A percentile compares a stretch with the other conserved stretches of the same genome.
These are phyloP conservation scores for Jatropha podagrica DNA, from an alignment of 441 rosid genomes.

Conservation along the genomic window DNA sequence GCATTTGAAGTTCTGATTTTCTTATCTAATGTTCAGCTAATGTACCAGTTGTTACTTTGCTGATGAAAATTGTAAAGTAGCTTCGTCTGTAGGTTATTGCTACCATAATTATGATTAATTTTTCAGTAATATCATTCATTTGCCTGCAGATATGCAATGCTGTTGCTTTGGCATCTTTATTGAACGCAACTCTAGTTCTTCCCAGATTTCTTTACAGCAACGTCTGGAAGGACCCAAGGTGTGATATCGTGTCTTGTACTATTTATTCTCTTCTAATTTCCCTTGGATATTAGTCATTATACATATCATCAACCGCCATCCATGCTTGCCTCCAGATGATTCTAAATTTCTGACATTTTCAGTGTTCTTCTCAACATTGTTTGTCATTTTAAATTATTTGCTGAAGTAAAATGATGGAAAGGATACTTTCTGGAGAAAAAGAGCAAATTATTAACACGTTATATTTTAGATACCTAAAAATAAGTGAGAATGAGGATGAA, in stretches of 20 bases:
- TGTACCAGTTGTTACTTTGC: not conserved
- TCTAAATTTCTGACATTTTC: not conserved
- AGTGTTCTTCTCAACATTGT: not conserved
- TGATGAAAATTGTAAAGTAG: not conserved
- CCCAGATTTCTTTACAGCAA: conserved; percentile 93
- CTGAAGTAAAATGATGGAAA: not conserved
- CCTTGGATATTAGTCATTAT: not conserved
- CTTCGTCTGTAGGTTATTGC: not conserved
- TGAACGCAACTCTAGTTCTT: conserved; percentile 71
- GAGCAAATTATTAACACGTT: not conserved
- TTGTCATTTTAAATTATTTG: not conserved
- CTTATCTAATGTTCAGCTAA: not conserved
- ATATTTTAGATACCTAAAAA: no score
- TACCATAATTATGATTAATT: conserved; percentile 3
- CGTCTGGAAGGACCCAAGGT: conserved; percentile 98
- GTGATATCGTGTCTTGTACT: conserved; percentile 22
- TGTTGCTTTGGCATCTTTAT: conserved; percentile 77
- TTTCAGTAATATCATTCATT: conserved; percentile 11
- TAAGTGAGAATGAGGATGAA: not conserved
- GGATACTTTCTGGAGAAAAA: not conserved
- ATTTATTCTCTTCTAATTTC: conserved; percentile 12
- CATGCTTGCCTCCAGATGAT: not conserved
- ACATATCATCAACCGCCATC: not conserved
- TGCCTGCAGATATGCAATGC: conserved; percentile 77
- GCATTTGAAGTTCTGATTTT: not conserved